phyloP scores from a whole-genome alignment of 2,329 filamentous ascomycete species.

The Davidsoniella eucalypti region DNA sequence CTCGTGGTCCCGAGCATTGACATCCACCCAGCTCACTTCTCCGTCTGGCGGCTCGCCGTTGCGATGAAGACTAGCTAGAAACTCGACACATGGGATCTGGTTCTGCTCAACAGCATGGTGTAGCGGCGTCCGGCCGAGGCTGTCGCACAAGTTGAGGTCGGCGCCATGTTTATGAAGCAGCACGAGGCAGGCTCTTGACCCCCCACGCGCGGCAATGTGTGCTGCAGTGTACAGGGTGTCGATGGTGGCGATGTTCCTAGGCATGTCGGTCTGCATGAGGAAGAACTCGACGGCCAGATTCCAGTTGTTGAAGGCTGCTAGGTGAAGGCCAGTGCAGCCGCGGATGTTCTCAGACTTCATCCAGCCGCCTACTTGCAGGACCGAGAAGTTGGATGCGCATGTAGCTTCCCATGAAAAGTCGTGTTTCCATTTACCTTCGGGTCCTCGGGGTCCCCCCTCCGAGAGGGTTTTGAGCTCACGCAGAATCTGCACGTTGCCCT shows the following conservation, averaged over 20 bases:
- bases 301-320: constrained; percentile 13
- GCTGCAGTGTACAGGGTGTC: constrained; percentile 4
- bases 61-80: background rate
- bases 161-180: constrained; percentile 18
- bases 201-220: constrained; percentile 13
- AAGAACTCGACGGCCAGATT: constrained; percentile 12
- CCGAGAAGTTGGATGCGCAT: constrained; percentile 12
- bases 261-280: constrained; percentile 4
- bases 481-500: background rate
- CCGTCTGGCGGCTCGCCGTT: too few relatives aligned
- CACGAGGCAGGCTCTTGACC: constrained; percentile 14
- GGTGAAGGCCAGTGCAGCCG: constrained; percentile 11
- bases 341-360: background rate
- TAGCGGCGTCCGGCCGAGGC: constrained; percentile 21
- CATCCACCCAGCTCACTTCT: background rate
- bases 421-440: background rate
- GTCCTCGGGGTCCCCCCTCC: background rate
- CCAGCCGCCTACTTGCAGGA: constrained; percentile 5
- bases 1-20: background rate
- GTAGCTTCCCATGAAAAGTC: constrained; percentile 11
- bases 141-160: constrained; percentile 18
- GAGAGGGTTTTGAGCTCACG: background rate
- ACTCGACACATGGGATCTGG: background rate
- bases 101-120: constrained; percentile 1
- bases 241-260: constrained; percentile 3